These are phyloP conservation scores for Zygosaccharomyces sapae DNA, from an alignment of 1,139 yeast genomes.

Conservation along the genomic window DNA sequence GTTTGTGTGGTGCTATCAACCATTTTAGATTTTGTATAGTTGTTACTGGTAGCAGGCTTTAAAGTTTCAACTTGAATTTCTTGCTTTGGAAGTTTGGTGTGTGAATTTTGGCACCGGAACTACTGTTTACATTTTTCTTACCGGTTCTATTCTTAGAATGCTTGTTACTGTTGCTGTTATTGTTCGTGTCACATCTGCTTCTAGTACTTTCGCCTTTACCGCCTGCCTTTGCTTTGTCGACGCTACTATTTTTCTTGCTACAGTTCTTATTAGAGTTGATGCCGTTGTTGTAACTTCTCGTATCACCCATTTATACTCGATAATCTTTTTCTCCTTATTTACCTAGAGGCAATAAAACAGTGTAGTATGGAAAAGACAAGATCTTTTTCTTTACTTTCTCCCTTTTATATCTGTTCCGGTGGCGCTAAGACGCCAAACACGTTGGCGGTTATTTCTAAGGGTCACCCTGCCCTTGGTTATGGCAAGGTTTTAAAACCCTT, in stretches of 20 bases:
- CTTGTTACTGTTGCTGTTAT: conserved; percentile 1
- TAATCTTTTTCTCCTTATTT: too few species aligned
- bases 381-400: background rate
- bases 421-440: conserved; percentile 2
- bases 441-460: conserved; percentile 1
- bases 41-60: background rate
- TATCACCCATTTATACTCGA: conserved; percentile 1
- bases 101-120: background rate
- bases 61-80: background rate
- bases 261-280: background rate
- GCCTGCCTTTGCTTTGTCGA: conserved; percentile 1
- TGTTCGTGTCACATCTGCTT: background rate
- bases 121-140: conserved; percentile 1
- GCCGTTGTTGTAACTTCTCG: background rate
- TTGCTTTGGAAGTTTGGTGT: conserved; percentile 1
- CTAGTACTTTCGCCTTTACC: conserved; percentile 1
- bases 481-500: background rate
- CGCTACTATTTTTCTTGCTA: conserved; percentile 4
- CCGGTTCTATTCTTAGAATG: background rate
- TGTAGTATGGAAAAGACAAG: background rate
- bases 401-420: conserved; percentile 4
- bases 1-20: conserved; percentile 4
- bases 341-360: background rate
- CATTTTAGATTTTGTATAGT: conserved; percentile 1
- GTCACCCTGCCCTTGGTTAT: conserved; percentile 1